These are phyloP conservation scores for Periconia macrospinosa DNA, from an alignment of 2,329 filamentous ascomycete genomes.

Conservation along the genomic window DNA sequence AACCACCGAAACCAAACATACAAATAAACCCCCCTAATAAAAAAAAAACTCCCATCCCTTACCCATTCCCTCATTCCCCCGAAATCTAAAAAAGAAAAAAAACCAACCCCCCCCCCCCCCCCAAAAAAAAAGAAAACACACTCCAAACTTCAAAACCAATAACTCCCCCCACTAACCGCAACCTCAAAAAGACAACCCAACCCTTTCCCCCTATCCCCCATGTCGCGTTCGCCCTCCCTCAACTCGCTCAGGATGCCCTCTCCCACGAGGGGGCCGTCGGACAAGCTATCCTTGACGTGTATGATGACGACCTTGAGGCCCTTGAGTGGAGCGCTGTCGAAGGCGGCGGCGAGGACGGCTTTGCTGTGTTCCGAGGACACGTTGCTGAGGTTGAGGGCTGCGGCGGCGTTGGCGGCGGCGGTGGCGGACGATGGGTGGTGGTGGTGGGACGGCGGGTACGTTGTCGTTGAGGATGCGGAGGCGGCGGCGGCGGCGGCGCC, in stretches of 20 bases:
- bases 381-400: conserved; percentile 23
- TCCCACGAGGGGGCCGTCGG: conserved; percentile 66
- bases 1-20: no score
- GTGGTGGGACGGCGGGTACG: conserved; percentile 24
- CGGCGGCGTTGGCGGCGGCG: conserved; percentile 21
- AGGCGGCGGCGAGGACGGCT: conserved; percentile 28
- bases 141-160: conserved; percentile 42
- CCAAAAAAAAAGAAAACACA: background rate
- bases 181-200: conserved; percentile 82
- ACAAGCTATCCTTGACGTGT: conserved; percentile 85
- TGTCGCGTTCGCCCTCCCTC: conserved; percentile 58
- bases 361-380: conserved; percentile 30
- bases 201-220: conserved; percentile 54
- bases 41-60: no score
- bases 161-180: conserved; percentile 65
- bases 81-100: background rate
- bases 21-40: no score
- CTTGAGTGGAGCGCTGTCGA: conserved; percentile 58
- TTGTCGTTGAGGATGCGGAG: no score
- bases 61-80: no score
- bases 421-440: no score
- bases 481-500: conserved; percentile 2
- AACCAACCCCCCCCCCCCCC: background rate
- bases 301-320: conserved; percentile 85
- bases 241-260: conserved; percentile 74